Base-by-base conservation (phyloP, 2,329 filamentous ascomycete genomes). In the Magnaporthales sp. region DNA sequence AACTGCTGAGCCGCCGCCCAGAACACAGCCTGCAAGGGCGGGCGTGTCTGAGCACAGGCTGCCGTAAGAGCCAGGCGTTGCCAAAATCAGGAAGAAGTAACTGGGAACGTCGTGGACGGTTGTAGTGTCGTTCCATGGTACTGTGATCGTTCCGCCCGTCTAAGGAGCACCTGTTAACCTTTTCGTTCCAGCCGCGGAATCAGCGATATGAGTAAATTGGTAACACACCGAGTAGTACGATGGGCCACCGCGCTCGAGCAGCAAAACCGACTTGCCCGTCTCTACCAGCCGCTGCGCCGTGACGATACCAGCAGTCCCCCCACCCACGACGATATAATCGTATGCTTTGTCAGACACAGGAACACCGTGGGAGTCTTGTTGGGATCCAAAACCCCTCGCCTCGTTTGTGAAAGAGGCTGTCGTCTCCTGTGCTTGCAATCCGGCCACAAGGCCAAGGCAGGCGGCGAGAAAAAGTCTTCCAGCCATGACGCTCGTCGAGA, bases 1-100 rank as follows among this genome's bases (percentile, higher is more conserved):
- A 66, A 78, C 70, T 26, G 71, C 71, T 27, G 73, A 74, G 19
- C 75, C 74, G 8, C 77, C 77, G 30, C 77, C 76, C 0, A 79
- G 70, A 26, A 79, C 68, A 69, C 77, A 78, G 2, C 75, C 77
- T n/a, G 38, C 38, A 7, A 51, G 38, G 15, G 19, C 38, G 19
- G 38, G 38, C 8, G n/a, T 19, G 38, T 51, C 38, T 15, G 38
- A 19, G 38, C 38, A 51, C 38, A n/a, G 6, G 19, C 38, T 51
- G 38, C 38, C 38, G 1, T n/a, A n/a, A n/a, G 15, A 13, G 32
- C 38, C 38, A n/a, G 38, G 8, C 9, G n/a, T n/a, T n/a, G n/a
- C 7, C 38, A n/a, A 6, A 1, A n/a, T 1, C 9, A n/a, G 15
- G 38, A 19, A 51, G n/a, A 51, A 51, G 4, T 51, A 13, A 9